A percentile compares a stretch with the other conserved stretches of the same genome.
Conservation (phyloP, 495 filamentous ascomycete genomes). For the Thermochaetoides thermophila region DNA sequence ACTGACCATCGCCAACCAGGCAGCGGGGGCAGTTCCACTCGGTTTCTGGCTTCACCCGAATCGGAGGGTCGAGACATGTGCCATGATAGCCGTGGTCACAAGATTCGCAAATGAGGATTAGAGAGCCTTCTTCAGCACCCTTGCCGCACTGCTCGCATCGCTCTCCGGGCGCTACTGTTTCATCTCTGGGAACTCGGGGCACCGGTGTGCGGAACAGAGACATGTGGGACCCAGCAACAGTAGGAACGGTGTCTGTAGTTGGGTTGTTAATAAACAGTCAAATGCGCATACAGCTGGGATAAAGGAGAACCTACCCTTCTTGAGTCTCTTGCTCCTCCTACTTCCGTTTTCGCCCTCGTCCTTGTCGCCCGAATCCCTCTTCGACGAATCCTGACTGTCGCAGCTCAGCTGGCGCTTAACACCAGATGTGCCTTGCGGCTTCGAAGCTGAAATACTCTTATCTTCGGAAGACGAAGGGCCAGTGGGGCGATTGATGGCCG, state of each 20-base stretch:
- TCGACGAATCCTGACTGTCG: conserved; percentile 46
- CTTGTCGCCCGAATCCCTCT: conserved; percentile 43
- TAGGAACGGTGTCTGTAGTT: conserved; percentile 61
- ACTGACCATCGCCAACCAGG: conserved; percentile 90
- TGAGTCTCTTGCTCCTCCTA: conserved; percentile 79
- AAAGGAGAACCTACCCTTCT: conserved; percentile 65
- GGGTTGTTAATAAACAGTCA: too few relatives aligned
- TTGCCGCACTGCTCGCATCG: conserved; percentile 80
- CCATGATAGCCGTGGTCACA: conserved; percentile 86
- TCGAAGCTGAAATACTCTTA: conserved; percentile 31
- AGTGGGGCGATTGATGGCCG: conserved; percentile 52
- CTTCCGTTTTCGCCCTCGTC: conserved; percentile 59
- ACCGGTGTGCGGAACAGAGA: conserved; percentile 72
- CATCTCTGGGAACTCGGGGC: conserved; percentile 54
- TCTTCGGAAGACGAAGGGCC: too few relatives aligned
- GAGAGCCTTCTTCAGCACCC: conserved; percentile 44
- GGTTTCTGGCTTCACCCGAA: conserved; percentile 62
- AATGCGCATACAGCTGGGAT: too few relatives aligned
- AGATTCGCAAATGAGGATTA: conserved; percentile 76
- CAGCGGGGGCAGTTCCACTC: conserved; percentile 98
- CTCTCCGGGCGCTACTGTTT: conserved; percentile 31
- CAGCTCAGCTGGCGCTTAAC: conserved; percentile 76
- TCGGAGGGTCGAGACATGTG: conserved; percentile 72
- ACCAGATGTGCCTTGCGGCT: conserved; percentile 36
- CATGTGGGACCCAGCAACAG: conserved; percentile 94